These are phyloP conservation scores for Cryptococcus wingfieldii DNA, from an alignment of 1,284 basidiomycete genomes.

Conservation along the genomic window DNA sequence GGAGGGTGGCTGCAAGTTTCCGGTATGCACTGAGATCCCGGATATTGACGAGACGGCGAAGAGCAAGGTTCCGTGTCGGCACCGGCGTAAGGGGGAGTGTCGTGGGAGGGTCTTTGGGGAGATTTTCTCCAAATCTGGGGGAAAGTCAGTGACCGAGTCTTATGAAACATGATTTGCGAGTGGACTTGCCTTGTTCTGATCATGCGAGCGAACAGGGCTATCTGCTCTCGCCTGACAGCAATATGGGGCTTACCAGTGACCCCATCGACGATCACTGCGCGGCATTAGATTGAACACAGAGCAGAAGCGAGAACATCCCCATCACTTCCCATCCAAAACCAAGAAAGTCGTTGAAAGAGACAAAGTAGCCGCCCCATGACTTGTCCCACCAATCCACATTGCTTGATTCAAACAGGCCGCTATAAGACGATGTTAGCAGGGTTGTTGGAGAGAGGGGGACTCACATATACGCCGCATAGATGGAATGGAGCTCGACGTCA, in stretches of 20 bases:
- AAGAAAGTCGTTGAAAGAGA: conserved; percentile 74
- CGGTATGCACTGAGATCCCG: conserved; percentile 66
- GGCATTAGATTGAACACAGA: background rate
- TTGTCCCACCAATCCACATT: conserved; percentile 70
- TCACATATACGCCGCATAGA: conserved; percentile 73
- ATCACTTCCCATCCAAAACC: conserved; percentile 81
- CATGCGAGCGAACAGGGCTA: conserved; percentile 52
- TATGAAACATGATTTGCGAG: background rate
- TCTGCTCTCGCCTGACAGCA: conserved; percentile 65
- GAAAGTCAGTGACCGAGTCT: background rate
- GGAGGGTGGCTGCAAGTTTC: conserved; percentile 67
- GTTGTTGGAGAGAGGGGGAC: conserved; percentile 5
- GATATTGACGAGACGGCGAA: conserved; percentile 65
- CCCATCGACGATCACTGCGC: conserved; percentile 63
- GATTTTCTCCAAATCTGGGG: conserved; percentile 41
- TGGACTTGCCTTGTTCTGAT: conserved; percentile 42
- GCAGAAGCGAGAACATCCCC: conserved; percentile 24
- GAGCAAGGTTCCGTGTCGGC: conserved; percentile 53
- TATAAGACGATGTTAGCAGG: conserved; percentile 10
- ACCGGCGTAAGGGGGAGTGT: conserved; percentile 34
- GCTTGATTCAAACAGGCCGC: conserved; percentile 69
- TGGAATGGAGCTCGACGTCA: conserved; percentile 78
- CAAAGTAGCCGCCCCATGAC: conserved; percentile 75
- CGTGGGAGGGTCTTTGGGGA: conserved; percentile 42
- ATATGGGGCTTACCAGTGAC: conserved; percentile 71